A percentile compares a stretch with the other conserved stretches of the same genome.
Evolutionary conservation across 1,284 basidiomycete genomes (phyloP).

Genomic region (Porodaedalea pini): DNA sequence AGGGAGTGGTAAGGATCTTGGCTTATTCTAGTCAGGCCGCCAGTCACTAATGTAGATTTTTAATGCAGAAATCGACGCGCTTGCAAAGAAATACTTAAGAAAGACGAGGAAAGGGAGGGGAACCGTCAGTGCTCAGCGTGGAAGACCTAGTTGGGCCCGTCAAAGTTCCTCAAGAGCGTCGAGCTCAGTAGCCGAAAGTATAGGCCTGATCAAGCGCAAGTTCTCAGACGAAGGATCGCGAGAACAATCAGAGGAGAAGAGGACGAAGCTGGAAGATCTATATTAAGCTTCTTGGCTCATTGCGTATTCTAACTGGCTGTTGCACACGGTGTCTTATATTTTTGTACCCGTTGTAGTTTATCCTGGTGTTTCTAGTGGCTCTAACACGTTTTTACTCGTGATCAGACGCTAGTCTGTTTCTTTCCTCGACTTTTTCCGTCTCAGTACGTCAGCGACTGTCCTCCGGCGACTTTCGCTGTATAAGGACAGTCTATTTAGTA

Average conservation of each 20-base stretch:
- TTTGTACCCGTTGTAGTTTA: too few species aligned
- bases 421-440: not conserved
- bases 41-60: not conserved
- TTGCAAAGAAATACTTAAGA: slow-evolving; percentile 33
- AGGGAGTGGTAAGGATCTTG: slow-evolving; percentile 40
- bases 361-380: too few species aligned
- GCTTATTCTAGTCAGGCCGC: too few species aligned
- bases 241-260: slow-evolving; percentile 15
- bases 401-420: too few species aligned
- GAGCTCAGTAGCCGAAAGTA: not conserved
- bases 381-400: too few species aligned
- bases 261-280: slow-evolving; percentile 1
- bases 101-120: not conserved
- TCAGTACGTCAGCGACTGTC: not conserved
- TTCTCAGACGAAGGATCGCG: not conserved
- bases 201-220: slow-evolving; percentile 5
- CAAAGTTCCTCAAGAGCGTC: not conserved
- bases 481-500: not conserved
- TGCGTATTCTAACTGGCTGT: too few species aligned
- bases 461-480: not conserved
- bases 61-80: slow-evolving; percentile 32
- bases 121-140: slow-evolving; percentile 12
- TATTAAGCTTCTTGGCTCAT: not conserved
- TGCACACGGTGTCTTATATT: too few species aligned
- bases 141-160: slow-evolving; percentile 19